Evolutionary conservation across 768 basidiomycete genomes (phyloP).

Genomic region (Polyporus arcularius): DNA sequence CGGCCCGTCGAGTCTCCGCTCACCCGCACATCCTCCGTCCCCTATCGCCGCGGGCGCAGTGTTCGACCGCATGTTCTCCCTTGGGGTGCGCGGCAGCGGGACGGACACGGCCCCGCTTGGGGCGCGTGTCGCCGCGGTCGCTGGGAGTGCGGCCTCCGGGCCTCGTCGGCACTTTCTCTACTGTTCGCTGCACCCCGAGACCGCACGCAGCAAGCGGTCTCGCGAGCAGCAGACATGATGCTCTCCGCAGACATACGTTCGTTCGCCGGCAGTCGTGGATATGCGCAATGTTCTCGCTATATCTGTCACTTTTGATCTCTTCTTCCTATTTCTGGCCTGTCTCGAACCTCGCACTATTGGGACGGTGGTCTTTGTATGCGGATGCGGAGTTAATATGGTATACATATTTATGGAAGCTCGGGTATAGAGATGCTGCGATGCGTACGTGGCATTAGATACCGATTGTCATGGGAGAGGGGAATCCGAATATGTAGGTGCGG

Average conservation of each 20-base stretch:
- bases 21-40: neutral
- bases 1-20: neutral
- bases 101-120: constrained; percentile 63
- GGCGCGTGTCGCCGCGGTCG: constrained; percentile 63
- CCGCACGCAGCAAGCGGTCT: constrained; percentile 47
- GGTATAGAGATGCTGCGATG: constrained; percentile 20
- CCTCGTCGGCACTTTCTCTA: constrained; percentile 85
- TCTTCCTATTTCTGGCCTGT: too few relatives aligned
- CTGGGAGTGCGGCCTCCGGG: constrained; percentile 59
- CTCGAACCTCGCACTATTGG: neutral
- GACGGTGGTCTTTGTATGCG: constrained; percentile 6
- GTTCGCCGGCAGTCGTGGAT: too few relatives aligned
- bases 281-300: neutral
- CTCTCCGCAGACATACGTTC: neutral
- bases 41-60: constrained; percentile 43
- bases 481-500: neutral
- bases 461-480: neutral
- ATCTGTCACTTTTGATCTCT: neutral
- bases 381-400: constrained; percentile 17
- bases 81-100: constrained; percentile 78
- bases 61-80: constrained; percentile 87
- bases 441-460: neutral
- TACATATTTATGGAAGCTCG: constrained; percentile 20
- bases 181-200: constrained; percentile 71
- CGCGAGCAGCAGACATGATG: constrained; percentile 36